Evolutionary conservation across 2,329 filamentous ascomycete species (phyloP).

Genomic region (Dothideomycetes sp.): DNA sequence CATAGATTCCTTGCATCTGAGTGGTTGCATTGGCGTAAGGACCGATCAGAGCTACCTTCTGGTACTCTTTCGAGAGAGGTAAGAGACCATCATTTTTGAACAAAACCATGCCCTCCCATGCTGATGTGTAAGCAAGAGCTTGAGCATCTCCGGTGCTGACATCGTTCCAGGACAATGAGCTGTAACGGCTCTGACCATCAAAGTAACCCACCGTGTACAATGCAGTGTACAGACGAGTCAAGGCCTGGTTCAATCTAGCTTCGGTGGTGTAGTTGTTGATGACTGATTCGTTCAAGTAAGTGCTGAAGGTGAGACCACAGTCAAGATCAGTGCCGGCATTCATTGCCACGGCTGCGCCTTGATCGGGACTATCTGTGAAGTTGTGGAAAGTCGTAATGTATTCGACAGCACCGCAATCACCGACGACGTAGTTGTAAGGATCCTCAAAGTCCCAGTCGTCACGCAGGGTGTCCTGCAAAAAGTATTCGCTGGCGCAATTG

Average conservation of each 20-base stretch:
- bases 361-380: constrained; percentile 33
- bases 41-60: constrained; percentile 47
- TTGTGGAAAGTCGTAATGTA: constrained; percentile 46
- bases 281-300: constrained; percentile 34
- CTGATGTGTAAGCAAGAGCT: constrained; percentile 47
- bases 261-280: constrained; percentile 32
- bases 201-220: constrained; percentile 52
- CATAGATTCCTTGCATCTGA: constrained; percentile 53
- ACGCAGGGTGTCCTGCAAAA: constrained; percentile 54
- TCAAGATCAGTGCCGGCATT: constrained; percentile 46
- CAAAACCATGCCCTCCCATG: constrained; percentile 38
- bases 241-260: constrained; percentile 40
- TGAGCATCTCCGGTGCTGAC: constrained; percentile 47
- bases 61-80: constrained; percentile 32
- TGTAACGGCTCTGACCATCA: constrained; percentile 42
- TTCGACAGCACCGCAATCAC: constrained; percentile 55
- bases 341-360: constrained; percentile 40
- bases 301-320: constrained; percentile 41
- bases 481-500: constrained; percentile 52
- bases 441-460: constrained; percentile 57
- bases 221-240: constrained; percentile 45
- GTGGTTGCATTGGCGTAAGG: constrained; percentile 49
- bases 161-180: constrained; percentile 44
- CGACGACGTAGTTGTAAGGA: constrained; percentile 53
- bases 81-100: constrained; percentile 46